These are phyloP conservation scores for Dalbergia cochinchinensis DNA, from an alignment of 306 rosid genomes.

Conservation along the genomic window DNA sequence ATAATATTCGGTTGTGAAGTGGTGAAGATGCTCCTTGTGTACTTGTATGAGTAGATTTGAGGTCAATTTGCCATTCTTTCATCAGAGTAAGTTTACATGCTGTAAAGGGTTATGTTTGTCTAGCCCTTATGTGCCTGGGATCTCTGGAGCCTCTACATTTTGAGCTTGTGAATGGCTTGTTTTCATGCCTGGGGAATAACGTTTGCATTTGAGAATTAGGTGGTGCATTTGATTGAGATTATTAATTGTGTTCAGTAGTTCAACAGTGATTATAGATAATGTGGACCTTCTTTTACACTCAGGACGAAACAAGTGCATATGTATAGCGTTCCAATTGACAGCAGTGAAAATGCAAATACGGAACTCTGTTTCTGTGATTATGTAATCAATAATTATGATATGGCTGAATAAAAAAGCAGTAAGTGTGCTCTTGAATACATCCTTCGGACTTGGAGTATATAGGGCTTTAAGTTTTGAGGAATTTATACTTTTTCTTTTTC, in stretches of 20 bases:
- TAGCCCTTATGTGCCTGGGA: not conserved
- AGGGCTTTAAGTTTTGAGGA: constrained; percentile 12
- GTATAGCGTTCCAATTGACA: not conserved
- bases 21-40: not conserved
- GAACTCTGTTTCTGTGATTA: not conserved
- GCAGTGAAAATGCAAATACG: not conserved
- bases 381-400: too few relatives aligned
- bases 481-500: not conserved
- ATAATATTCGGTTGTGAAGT: not conserved
- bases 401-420: too few relatives aligned
- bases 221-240: not conserved
- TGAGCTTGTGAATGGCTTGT: not conserved
- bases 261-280: not conserved
- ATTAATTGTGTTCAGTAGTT: constrained; percentile 5
- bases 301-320: not conserved
- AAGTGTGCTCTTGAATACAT: not conserved
- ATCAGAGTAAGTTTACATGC: not conserved
- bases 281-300: too few relatives aligned
- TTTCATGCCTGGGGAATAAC: not conserved
- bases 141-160: not conserved
- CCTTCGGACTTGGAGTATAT: not conserved
- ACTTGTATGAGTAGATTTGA: not conserved
- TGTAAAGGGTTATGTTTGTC: not conserved
- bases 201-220: not conserved
- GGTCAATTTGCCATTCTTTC: not conserved